Evolutionary conservation across 2,329 filamentous ascomycete genomes (phyloP), one percentile per base, ranked within the genome.

Genomic region (Phymatotrichopsis omnivora): DNA sequence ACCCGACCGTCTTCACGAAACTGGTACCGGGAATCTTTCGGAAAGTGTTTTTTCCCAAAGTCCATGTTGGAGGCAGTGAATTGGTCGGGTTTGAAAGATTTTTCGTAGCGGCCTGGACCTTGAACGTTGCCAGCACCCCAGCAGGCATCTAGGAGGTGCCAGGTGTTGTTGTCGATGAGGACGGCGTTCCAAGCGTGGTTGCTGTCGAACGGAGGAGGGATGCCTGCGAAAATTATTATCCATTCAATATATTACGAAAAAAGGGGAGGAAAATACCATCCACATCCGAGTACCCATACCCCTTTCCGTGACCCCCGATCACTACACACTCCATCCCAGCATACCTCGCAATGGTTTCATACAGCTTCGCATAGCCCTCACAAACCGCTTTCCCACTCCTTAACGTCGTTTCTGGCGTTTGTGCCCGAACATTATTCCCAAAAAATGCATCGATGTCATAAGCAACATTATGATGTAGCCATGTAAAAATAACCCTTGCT

Each of bases 171-270:
- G 57, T 96, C 89, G 47, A 96, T 85, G 40, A 77, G 74, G 5
- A 95, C 85, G 0, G 83, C 87, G 59, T 94, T 95, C 91, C 91
- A 95, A 0, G 91, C 89, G 63, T 96, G 89, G 1, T 75, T 74
- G 4, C 66, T 70, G 0, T 74, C 66, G 41, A 78, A 67, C 16
- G 76, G 72, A 2, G 87, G 87, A 0, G 81, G 62, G 56, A 91
- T 82, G 2, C 89, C 86, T 11, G 42, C 30, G 1, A 4, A 41
- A 5, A 19, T 16, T n/a, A 12, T 11, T 37, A 19, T 12, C 30
- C n/a, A n/a, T n/a, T n/a, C n/a, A n/a, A n/a, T n/a, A n/a, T n/a
- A n/a, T n/a, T n/a, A n/a, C n/a, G n/a, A n/a, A n/a, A n/a, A n/a
- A n/a, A n/a, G n/a, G n/a, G n/a, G n/a, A n/a, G n/a, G n/a, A n/a